Conservation (phyloP, 345 rosid genomes). For the Moricandia moricandioides region DNA sequence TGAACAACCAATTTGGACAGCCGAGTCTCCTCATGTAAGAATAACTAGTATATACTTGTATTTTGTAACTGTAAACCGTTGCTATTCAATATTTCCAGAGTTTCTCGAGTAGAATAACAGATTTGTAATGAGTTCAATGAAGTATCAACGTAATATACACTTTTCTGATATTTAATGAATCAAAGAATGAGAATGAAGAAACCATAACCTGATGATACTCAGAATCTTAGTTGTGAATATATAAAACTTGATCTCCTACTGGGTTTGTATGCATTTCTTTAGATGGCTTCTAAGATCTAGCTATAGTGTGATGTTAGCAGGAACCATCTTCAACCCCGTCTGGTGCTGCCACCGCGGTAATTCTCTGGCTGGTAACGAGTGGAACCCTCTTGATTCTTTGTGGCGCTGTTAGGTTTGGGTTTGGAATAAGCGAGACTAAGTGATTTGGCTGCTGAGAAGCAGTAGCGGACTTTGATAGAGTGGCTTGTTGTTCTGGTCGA, state of each 20-base stretch:
- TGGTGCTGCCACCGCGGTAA: constrained; percentile 29
- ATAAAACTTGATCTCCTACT: constrained; percentile 15
- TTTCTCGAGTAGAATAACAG: constrained; percentile 28
- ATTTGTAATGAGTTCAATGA: constrained; percentile 21
- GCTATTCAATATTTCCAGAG: constrained; percentile 15
- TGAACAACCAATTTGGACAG: constrained; percentile 31
- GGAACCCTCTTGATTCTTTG: constrained; percentile 42
- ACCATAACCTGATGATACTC: constrained; percentile 15
- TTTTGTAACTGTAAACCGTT: constrained; percentile 23
- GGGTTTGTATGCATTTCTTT: not conserved
- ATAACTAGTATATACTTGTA: constrained; percentile 26
- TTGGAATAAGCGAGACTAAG: constrained; percentile 39
- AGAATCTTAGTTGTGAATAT: constrained; percentile 13
- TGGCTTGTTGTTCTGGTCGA: constrained; percentile 55
- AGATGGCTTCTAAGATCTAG: constrained; percentile 34
- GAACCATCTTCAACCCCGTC: constrained; percentile 30
- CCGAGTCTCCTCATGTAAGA: constrained; percentile 23
- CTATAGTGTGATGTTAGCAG: constrained; percentile 14
- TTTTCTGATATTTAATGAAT: constrained; percentile 16
- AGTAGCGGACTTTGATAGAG: constrained; percentile 56
- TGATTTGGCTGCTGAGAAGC: constrained; percentile 62
- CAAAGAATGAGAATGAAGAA: constrained; percentile 25
- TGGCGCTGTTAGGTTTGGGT: constrained; percentile 35
- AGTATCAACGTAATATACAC: constrained; percentile 26
- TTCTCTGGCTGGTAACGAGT: constrained; percentile 22